Evolutionary conservation across 768 basidiomycete genomes (phyloP), one percentile per base, ranked within the genome.

Genomic region (Russula griseocarnosa): DNA sequence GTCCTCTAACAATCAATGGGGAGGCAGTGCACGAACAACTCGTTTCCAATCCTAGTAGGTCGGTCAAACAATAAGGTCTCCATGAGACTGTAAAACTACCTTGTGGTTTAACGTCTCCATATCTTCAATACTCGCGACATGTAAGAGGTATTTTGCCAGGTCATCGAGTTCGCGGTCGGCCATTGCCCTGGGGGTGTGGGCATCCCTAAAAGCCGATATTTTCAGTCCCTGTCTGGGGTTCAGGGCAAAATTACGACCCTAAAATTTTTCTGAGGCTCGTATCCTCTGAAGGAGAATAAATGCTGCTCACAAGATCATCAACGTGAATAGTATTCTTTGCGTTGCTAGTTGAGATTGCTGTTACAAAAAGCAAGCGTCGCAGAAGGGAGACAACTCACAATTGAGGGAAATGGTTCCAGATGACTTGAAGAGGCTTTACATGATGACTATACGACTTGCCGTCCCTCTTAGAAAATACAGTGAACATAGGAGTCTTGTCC

Each of bases 401-500:
- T 70, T 89, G 88, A 7, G 90, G 86, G 70, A 92, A 90, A 69
- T 86, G 84, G 66, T 87, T 88, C 92, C 92, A 95, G 55, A 95
- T 88, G 53, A 94, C 90, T 69, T 88, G 84, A 11, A 92, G 79
- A 6, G 89, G 81, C 71, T 93, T 93, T 38, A 93, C 90, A 42
- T 84, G 86, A 71, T 94, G 92, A 55, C 83, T 83, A 81, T 87
- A 90, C 9, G 86, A 81, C 71, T 90, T 85, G 5, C 82, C 86
- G 59, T 90, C 84, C 32, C 86, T 79, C 68, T 84, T 83, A 1
- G 85, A 83, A 73, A 92, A 93, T 2, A 94, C 88, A 5, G 86
- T 87, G 74, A 94, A 95, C 93, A 95, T 96, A 63, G 82, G 83
- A 1, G 84, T 88, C 72, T 92, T 88, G 78, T 96, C 94, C 26